Conservation (phyloP, 2,329 filamentous ascomycete genomes). For the Botrytis galanthina region DNA sequence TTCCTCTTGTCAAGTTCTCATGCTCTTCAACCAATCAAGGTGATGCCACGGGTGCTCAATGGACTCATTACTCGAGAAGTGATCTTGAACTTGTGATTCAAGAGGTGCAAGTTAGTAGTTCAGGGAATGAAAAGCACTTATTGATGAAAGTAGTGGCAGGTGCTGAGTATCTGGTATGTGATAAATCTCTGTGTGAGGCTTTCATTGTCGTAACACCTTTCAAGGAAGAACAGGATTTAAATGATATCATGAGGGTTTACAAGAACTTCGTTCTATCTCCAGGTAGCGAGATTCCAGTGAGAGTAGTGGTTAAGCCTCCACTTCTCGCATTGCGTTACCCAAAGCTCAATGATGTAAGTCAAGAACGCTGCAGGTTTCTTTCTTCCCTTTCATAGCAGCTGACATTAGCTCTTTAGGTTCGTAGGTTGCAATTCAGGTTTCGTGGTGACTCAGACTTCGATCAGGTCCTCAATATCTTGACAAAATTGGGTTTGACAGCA, state of each 20-base stretch:
- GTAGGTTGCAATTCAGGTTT: conserved; percentile 47
- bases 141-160: conserved; percentile 44
- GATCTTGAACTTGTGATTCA: conserved; percentile 35
- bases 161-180: conserved; percentile 43
- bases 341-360: conserved; percentile 33
- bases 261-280: conserved; percentile 26
- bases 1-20: conserved; percentile 38
- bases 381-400: neutral
- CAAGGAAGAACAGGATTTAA: conserved; percentile 38
- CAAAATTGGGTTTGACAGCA: conserved; percentile 39
- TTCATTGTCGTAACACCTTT: conserved; percentile 12
- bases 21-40: conserved; percentile 30
- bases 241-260: conserved; percentile 27
- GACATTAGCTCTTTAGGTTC: conserved; percentile 37
- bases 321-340: conserved; percentile 41
- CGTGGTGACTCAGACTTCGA: conserved; percentile 40
- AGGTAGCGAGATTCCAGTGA: conserved; percentile 34
- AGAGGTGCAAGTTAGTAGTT: conserved; percentile 27
- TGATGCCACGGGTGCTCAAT: conserved; percentile 27
- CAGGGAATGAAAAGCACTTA: conserved; percentile 23
- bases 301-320: conserved; percentile 37
- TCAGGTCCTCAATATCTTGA: conserved; percentile 32
- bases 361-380: neutral
- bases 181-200: neutral
- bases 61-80: conserved; percentile 35